phyloP scores from a whole-genome alignment of 202 grass and related monocot species.

The Panicum virgatum region DNA sequence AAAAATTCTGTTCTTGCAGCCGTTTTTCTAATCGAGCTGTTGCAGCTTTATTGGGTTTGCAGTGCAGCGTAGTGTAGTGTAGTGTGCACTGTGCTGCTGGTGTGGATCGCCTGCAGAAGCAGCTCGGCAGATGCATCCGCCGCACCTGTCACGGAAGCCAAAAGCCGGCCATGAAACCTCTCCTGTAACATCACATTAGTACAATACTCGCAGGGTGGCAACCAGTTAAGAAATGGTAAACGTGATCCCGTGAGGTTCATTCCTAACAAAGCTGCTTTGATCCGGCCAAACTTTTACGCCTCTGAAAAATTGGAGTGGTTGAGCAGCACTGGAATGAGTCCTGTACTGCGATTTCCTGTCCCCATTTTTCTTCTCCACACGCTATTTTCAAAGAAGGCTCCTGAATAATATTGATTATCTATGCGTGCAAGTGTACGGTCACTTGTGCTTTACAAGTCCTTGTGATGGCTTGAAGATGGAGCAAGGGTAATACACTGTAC shows the following conservation, averaged over 20 bases:
- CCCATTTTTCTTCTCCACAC: neutral
- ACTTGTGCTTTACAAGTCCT: neutral
- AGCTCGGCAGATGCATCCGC: conserved; percentile 27
- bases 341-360: neutral
- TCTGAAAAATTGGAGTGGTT: neutral
- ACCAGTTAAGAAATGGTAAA: neutral
- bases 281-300: neutral
- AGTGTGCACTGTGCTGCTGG: neutral
- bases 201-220: neutral
- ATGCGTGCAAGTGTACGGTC: conserved; percentile 13
- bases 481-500: neutral
- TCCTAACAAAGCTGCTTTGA: neutral
- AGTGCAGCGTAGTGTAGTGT: neutral
- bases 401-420: neutral
- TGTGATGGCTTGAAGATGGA: conserved; percentile 21
- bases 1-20: neutral
- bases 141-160: neutral
- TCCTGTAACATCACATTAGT: conserved; percentile 28
- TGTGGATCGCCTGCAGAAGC: conserved; percentile 13
- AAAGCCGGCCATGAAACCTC: neutral
- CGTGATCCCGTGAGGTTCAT: neutral
- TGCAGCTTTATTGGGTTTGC: conserved; percentile 22
- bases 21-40: neutral
- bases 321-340: neutral
- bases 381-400: neutral